Evolutionary conservation across 2,329 filamentous ascomycete genomes (phyloP).

Genomic region (Pseudogymnoascus sp.): DNA sequence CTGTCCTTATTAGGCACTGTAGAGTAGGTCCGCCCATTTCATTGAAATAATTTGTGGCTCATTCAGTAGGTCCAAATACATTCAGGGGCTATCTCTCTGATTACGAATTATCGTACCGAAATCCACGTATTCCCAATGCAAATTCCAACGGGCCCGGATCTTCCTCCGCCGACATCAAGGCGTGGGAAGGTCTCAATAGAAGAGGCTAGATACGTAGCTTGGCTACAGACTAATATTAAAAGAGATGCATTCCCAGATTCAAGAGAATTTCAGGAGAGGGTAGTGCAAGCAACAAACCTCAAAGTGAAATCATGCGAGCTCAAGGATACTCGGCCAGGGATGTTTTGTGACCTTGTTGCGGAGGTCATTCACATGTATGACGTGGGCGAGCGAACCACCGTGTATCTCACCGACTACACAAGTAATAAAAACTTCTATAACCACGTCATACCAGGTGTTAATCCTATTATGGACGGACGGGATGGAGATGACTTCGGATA

Average conservation of each 20-base stretch:
- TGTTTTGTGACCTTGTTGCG: slow-evolving; percentile 61
- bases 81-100: slow-evolving; percentile 32
- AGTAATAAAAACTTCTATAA: slow-evolving; percentile 53
- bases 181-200: background rate
- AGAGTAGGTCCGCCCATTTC: slow-evolving; percentile 36
- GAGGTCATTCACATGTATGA: slow-evolving; percentile 56
- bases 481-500: slow-evolving; percentile 51
- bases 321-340: slow-evolving; percentile 45
- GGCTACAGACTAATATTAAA: slow-evolving; percentile 27
- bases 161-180: slow-evolving; percentile 16
- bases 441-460: slow-evolving; percentile 19
- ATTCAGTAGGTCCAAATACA: slow-evolving; percentile 34
- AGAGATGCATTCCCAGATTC: slow-evolving; percentile 36
- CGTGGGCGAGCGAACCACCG: slow-evolving; percentile 38
- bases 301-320: slow-evolving; percentile 56
- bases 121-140: slow-evolving; percentile 37
- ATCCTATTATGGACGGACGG: slow-evolving; percentile 20
- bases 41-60: slow-evolving; percentile 13
- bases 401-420: slow-evolving; percentile 82
- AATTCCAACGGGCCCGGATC: slow-evolving; percentile 28
- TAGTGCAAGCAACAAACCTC: slow-evolving; percentile 33
- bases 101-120: slow-evolving; percentile 35
- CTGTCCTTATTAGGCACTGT: slow-evolving; percentile 52
- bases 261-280: slow-evolving; percentile 34
- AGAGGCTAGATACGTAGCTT: background rate